A percentile compares a stretch with the other conserved stretches of the same genome.
Conservation (phyloP, 2,329 filamentous ascomycete genomes). For the Coniella vitis region DNA sequence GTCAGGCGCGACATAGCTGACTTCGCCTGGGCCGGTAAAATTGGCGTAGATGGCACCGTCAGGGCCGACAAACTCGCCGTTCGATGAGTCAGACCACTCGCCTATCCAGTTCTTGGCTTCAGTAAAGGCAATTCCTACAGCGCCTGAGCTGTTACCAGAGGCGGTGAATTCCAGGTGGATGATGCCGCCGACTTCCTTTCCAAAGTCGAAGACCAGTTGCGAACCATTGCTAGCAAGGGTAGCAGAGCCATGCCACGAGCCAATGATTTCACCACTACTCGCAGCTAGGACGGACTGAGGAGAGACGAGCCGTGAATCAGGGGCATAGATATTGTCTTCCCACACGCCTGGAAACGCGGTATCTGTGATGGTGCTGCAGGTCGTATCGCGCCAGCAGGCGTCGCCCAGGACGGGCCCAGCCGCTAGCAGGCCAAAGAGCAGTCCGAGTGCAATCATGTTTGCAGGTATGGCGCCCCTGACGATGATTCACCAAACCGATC, state of each 20-base stretch:
- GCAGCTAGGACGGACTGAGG: constrained; percentile 37
- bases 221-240: constrained; percentile 37
- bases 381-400: constrained; percentile 48
- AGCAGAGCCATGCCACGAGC: constrained; percentile 21
- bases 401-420: constrained; percentile 12
- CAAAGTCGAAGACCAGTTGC: constrained; percentile 52
- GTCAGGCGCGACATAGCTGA: constrained; percentile 34
- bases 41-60: constrained; percentile 42
- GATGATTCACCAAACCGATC: not conserved
- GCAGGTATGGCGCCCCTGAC: not conserved
- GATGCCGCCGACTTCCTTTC: constrained; percentile 50
- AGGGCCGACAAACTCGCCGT: constrained; percentile 34
- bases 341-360: constrained; percentile 50
- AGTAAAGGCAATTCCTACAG: constrained; percentile 39
- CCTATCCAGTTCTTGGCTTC: constrained; percentile 43
- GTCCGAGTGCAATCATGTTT: constrained; percentile 3
- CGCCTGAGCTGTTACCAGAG: constrained; percentile 26
- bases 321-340: constrained; percentile 52
- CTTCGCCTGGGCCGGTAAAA: constrained; percentile 26
- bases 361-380: constrained; percentile 42
- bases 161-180: constrained; percentile 42
- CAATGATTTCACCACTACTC: constrained; percentile 25
- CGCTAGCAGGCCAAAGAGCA: constrained; percentile 24
- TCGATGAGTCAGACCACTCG: constrained; percentile 40
- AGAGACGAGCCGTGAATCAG: constrained; percentile 40